phyloP scores from a whole-genome alignment of 169 alveolate species.

The Plasmodium blacklocki region DNA sequence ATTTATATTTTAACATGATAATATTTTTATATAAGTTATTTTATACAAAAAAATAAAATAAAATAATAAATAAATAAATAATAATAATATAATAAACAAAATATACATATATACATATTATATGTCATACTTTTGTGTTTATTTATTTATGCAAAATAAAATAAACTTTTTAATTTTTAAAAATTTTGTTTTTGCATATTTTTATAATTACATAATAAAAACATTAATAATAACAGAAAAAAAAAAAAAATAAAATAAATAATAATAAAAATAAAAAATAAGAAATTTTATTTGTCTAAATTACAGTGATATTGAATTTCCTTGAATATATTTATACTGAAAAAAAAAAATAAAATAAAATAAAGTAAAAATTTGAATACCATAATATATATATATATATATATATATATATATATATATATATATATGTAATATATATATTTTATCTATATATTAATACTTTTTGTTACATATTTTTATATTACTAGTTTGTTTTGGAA shows the following conservation, averaged over 20 bases:
- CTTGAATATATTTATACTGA: conserved; percentile 56
- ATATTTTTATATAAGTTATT: too few species aligned
- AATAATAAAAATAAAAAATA: neutral
- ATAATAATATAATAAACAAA: neutral
- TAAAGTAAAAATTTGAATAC: neutral
- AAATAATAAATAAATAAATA: neutral
- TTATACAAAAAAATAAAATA: neutral
- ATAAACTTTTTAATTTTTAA: conserved; percentile 5
- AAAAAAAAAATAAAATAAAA: conserved; percentile 1
- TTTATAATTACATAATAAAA: neutral
- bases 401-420: neutral
- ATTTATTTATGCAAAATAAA: neutral
- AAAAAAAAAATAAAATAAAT: neutral
- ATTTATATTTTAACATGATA: too few species aligned
- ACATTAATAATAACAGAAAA: neutral
- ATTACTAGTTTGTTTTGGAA: conserved; percentile 59
- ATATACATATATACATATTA: neutral
- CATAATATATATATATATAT: conserved; percentile 1
- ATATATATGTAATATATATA: conserved; percentile 3
- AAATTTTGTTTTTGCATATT: neutral
- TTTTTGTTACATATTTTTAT: neutral
- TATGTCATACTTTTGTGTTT: neutral
- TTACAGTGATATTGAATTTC: conserved; percentile 71
- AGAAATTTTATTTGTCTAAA: conserved; percentile 23
- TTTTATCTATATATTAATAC: neutral